Evolutionary conservation across 2,329 filamentous ascomycete genomes (phyloP), one percentile per base, ranked within the genome.

Genomic region (Exophiala xenobiotica): DNA sequence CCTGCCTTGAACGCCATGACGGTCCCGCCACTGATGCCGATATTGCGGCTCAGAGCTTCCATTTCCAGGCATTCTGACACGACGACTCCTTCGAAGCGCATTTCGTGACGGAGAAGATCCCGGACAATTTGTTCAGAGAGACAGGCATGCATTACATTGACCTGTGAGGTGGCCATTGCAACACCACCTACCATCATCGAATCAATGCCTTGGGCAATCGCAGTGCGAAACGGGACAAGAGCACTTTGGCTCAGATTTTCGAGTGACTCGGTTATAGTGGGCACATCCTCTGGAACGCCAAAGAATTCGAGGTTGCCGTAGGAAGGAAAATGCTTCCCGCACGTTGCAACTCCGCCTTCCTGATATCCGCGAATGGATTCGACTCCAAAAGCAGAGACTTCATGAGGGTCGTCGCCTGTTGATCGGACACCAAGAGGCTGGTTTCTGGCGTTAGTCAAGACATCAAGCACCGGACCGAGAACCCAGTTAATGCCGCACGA

Each of bases 1-100:
- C 93, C 93, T 24, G 93, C 92, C 67, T 96, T 93, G 44, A 96
- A 88, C 3, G 93, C 93, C 90, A 96, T 96, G 61, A 97, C 90
- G 0, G 92, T 96, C 9, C 93, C 93, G 33, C 93, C 92, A 61
- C 92, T 90, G 14, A 99, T 90, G n/a, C 92, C 92, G 43, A 97
- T 93, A 63, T 96, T 95, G 65, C 95, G 89, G 58, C 90, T 93
- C 6, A 97, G 79, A 0, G 91, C 90, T 65, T 96, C 91, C 92
- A 97, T 97, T 67, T 96, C 92, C 6, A 97, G 74, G 60, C 92
- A 97, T 66, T 97, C 92, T 0, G 91, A 96, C 43, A 97, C 90
- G 19, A 93, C 90, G 2, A 97, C 91, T 1, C 92, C 92, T 43
- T 89, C 82, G 63, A 97, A 97, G 2, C 87, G 87, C 19, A 97